Percentiles rank a stretch among this genome's conserved stretches.
These are phyloP conservation scores for Xylaria sp. DNA, from an alignment of 495 filamentous ascomycete species.

Conservation along the genomic window DNA sequence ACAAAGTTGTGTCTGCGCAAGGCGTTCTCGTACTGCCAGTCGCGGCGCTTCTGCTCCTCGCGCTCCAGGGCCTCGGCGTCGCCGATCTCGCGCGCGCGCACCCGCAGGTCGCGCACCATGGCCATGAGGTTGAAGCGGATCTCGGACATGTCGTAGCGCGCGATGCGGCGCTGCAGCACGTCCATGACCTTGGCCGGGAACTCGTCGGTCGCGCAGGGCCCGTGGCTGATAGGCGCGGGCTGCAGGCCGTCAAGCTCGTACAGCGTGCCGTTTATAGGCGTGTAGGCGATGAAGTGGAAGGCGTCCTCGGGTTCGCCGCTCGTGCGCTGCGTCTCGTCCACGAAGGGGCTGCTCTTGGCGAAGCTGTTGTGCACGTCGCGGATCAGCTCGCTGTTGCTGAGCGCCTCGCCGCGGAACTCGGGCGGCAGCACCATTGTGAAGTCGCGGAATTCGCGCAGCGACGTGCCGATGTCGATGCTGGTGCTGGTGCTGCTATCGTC, in stretches of 20 bases:
- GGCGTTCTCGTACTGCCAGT: constrained; percentile 96
- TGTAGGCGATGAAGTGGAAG: constrained; percentile 98
- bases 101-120: constrained; percentile 81
- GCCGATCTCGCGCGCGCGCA: constrained; percentile 78
- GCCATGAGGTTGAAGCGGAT: constrained; percentile 97
- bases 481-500: not conserved
- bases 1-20: constrained; percentile 94
- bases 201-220: constrained; percentile 66
- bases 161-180: constrained; percentile 83
- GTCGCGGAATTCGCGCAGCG: constrained; percentile 81
- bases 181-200: constrained; percentile 87
- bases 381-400: constrained; percentile 78
- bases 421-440: constrained; percentile 89
- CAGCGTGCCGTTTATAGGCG: constrained; percentile 73
- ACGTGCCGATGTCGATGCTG: constrained; percentile 60
- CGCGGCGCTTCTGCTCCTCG: constrained; percentile 83
- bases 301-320: constrained; percentile 75
- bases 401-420: constrained; percentile 69
- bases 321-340: constrained; percentile 80
- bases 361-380: constrained; percentile 94
- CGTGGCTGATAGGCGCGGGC: constrained; percentile 89
- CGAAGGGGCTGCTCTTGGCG: constrained; percentile 84
- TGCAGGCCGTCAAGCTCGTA: constrained; percentile 97
- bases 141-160: constrained; percentile 82
- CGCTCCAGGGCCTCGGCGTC: constrained; percentile 77